Base-by-base conservation (phyloP, 164 flowering plant species). In the Annona squamosa region DNA sequence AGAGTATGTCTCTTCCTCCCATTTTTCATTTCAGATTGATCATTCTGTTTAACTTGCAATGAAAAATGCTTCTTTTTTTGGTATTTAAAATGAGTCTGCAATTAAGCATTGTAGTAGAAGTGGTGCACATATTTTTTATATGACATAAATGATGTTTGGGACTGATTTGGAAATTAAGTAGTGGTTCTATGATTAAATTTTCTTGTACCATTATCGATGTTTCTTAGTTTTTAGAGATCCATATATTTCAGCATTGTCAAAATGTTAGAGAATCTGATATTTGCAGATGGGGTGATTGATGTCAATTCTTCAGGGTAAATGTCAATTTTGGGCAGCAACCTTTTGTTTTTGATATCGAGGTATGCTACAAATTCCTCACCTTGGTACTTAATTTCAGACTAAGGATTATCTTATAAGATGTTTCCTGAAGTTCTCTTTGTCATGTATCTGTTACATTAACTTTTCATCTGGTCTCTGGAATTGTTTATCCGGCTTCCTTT, bases 311-410 rank as follows among this genome's bases (percentile, higher is more conserved):
- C 92, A 95, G 99, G 97, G 93, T 93, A 70, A 71, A 77, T 81
- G 97, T 91, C 77, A 95, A 95, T 87, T 95, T 95, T 77, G 99
- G 98, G 77, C 87, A 88, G 81, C 81, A 83, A 64, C 88, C 82
- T 56, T 95, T 90, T 80, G 83, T 84, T 76, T 93, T 95, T 82
- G 93, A 91, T 80, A 69, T 95, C 37, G 87, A 95, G 94, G 99
- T 77, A 79, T 77, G 84, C 46, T 72, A 65, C 69, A 26, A 26
- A 16, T 5, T 56, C 71, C 47, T 68, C 4, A 67, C 66, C 4
- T 48, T 65, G 41, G 42, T 26, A 12, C 44, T 7, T 3, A 41
- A 6, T 48, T 73, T 48, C 70, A 42, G 17, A n/a, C 42, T 43
- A 4, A 6, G 37, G 4, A 13, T 57, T 73, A 10, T 44, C 10